Base-by-base conservation (phyloP, 306 rosid species). In the Quercus ilex region DNA sequence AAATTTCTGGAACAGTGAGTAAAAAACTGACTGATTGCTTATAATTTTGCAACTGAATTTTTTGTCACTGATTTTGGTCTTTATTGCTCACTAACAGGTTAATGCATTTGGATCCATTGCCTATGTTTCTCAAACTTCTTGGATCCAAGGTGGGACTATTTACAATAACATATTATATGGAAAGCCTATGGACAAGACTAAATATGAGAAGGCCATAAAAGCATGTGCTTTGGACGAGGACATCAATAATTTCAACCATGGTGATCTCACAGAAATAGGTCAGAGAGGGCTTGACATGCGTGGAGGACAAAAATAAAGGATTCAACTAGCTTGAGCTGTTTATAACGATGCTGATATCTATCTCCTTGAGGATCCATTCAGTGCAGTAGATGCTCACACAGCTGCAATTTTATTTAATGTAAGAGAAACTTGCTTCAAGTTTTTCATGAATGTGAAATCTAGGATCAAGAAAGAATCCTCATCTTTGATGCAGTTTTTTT, bases 1-100 rank as follows among this genome's bases (percentile, higher is more conserved):
- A 88, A 79, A 60, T 89, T 31, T 86, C 90, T 13, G 97, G 97
- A 84, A 86, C 71, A 58, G 98, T 94, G 78, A 85, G 98, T 88
- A 30, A 30, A 28, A 70, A 62, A 28, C 28, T 5, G 0, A 75
- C 33, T 21, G 25, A 65, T 8, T 76, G 41, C 41, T 18, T 52
- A 56, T 74, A 19, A 67, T 57, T 67, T n/a, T 74, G n/a, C 56
- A 59, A 19, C 65, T 55, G 80, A 59, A 20, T 77, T 78, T 53
- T 10, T 38, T 82, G n/a, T 62, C 18, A 63, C 69, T 53, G 33
- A 79, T 28, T 52, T 28, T 31, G 31, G 18, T 9, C 33, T 21
- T 82, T 79, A 18, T 49, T 75, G 55, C 6, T 55, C 31, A 43
- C n/a, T 33, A 72, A 30, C 83, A 87, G 89, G 89, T 88, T 73